Conservation (phyloP, 2,329 filamentous ascomycete species). For the Calonectria honghensis region DNA sequence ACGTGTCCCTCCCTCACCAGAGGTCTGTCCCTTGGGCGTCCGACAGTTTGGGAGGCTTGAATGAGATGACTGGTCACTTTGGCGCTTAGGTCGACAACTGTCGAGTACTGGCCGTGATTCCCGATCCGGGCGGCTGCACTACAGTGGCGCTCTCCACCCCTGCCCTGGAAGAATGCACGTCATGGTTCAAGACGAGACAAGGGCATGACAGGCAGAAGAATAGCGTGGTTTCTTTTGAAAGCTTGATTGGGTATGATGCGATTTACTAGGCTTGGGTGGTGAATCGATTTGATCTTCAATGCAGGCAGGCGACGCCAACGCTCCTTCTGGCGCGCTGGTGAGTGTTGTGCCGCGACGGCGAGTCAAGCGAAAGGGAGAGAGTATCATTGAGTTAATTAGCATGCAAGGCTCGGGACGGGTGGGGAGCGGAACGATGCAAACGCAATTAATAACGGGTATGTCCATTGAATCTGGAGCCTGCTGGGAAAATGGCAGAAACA, state of each 20-base stretch:
- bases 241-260: conserved; percentile 46
- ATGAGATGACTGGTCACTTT: conserved; percentile 52
- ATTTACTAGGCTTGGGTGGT: conserved; percentile 37
- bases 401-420: conserved; percentile 10
- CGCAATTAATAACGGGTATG: conserved; percentile 28
- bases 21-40: conserved; percentile 30
- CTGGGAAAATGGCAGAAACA: conserved; percentile 7
- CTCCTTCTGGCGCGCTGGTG: conserved; percentile 45
- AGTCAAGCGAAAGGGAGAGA: conserved; percentile 29
- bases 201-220: conserved; percentile 50
- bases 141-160: conserved; percentile 44
- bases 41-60: conserved; percentile 35
- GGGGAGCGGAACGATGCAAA: conserved; percentile 13
- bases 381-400: conserved; percentile 6
- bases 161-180: conserved; percentile 53
- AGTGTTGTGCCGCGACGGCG: conserved; percentile 35
- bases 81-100: conserved; percentile 38
- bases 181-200: conserved; percentile 55
- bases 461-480: conserved; percentile 36
- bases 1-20: conserved; percentile 45
- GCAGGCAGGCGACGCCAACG: conserved; percentile 39
- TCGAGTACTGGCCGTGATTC: conserved; percentile 43
- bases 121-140: conserved; percentile 50
- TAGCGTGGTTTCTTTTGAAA: conserved; percentile 47
- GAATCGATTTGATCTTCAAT: conserved; percentile 52